Percentiles rank a stretch among this genome's conserved stretches.
These are phyloP conservation scores for Chondrostereum purpureum DNA, from an alignment of 1,284 basidiomycete genomes.

Conservation along the genomic window DNA sequence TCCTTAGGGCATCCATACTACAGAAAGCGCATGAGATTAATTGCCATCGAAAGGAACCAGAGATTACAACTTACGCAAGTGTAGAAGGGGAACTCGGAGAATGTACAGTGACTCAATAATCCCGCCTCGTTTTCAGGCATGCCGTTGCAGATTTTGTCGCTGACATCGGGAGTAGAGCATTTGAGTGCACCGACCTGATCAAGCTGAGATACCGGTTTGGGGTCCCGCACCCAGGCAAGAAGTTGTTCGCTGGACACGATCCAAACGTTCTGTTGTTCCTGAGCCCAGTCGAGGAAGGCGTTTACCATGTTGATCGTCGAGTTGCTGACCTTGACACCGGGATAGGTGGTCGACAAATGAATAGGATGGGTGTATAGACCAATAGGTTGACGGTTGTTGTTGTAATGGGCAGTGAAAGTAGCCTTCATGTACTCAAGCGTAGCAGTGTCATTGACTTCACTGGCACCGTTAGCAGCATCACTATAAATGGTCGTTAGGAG, in stretches of 20 bases:
- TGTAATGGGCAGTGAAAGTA: slow-evolving; percentile 73
- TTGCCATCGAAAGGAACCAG: background rate
- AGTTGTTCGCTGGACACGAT: slow-evolving; percentile 73
- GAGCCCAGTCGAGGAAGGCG: slow-evolving; percentile 77
- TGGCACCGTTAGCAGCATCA: slow-evolving; percentile 49
- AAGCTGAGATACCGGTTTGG: slow-evolving; percentile 57
- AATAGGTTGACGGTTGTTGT: slow-evolving; percentile 71
- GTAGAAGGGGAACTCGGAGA: slow-evolving; percentile 70
- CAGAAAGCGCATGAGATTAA: too few species aligned
- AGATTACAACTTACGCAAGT: slow-evolving; percentile 53
- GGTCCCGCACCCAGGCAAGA: slow-evolving; percentile 69
- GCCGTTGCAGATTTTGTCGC: slow-evolving; percentile 66
- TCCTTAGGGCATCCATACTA: slow-evolving; percentile 70
- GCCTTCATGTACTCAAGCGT: slow-evolving; percentile 70
- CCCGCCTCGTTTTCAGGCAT: slow-evolving; percentile 59
- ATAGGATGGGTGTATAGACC: slow-evolving; percentile 82
- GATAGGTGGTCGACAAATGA: slow-evolving; percentile 52
- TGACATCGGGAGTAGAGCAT: slow-evolving; percentile 56
- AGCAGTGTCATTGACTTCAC: slow-evolving; percentile 45
- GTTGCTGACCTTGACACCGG: slow-evolving; percentile 43
- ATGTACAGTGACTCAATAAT: slow-evolving; percentile 54
- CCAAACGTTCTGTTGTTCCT: slow-evolving; percentile 70
- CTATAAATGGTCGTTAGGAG: slow-evolving; percentile 25
- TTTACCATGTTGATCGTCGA: slow-evolving; percentile 71
- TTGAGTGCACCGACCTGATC: slow-evolving; percentile 46